A percentile compares a stretch with the other conserved stretches of the same genome.
phyloP scores from a whole-genome alignment of 192 early-diverging fungal genomes.

The Ambispora gerdemannii region DNA sequence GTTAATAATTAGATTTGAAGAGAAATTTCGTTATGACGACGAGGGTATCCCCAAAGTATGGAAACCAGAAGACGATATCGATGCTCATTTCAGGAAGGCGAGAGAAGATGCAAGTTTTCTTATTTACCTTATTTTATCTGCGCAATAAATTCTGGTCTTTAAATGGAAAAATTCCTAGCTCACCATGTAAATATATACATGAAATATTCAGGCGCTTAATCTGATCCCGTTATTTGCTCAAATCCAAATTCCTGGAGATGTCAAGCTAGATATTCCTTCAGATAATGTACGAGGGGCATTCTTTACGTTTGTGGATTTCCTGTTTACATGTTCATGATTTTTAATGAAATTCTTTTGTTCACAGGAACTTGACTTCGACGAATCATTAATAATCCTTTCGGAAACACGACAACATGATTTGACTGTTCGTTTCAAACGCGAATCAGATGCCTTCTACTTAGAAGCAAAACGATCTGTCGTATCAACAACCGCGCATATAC shows the following conservation, averaged over 20 bases:
- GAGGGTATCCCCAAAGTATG: slow-evolving; percentile 91
- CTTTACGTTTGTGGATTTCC: no score
- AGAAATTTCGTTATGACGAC: slow-evolving; percentile 92
- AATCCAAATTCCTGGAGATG: slow-evolving; percentile 56
- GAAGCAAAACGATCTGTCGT: slow-evolving; percentile 97
- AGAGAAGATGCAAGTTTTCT: slow-evolving; percentile 52
- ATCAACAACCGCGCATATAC: slow-evolving; percentile 79
- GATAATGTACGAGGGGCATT: slow-evolving; percentile 40
- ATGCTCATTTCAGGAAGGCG: slow-evolving; percentile 74
- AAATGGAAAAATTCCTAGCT: not conserved
- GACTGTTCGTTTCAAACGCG: slow-evolving; percentile 77
- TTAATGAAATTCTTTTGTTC: not conserved
- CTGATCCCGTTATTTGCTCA: slow-evolving; percentile 70
- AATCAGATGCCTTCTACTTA: slow-evolving; percentile 86
- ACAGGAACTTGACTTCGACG: slow-evolving; percentile 57
- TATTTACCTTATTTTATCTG: slow-evolving; percentile 13
- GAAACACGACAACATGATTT: slow-evolving; percentile 67
- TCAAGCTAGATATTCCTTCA: slow-evolving; percentile 38
- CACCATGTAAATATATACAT: slow-evolving; percentile 3
- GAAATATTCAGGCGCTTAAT: slow-evolving; percentile 52
- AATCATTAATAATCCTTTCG: slow-evolving; percentile 60
- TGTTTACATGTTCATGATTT: slow-evolving; percentile 14
- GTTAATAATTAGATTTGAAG: slow-evolving; percentile 83
- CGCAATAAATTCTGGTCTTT: no score
- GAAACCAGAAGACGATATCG: slow-evolving; percentile 94